Base-by-base conservation (phyloP, 2,329 filamentous ascomycete genomes). In the Balansia obtecta region DNA sequence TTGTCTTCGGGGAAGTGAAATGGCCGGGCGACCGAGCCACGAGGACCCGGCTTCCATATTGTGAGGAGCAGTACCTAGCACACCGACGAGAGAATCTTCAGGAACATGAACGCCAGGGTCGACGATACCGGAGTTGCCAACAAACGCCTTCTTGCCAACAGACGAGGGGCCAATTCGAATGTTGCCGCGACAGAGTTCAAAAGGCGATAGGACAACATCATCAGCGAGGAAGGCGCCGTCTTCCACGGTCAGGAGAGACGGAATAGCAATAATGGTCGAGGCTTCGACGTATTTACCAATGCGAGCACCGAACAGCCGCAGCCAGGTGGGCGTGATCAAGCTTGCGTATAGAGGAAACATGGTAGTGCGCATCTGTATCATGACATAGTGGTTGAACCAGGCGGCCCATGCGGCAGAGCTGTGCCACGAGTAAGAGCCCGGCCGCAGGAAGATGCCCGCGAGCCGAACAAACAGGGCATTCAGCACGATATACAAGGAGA, bases 341-440 rank as follows among this genome's bases (percentile, higher is more conserved):
- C 56, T 58, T n/a, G 56, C 56, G 18, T 54, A 58, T n/a, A 55
- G 20, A 30, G 55, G 55, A 41, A 58, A 58, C 22, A 55, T 33
- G 9, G 12, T 38, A 2, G 11, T 41, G 13, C 56, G 53, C 4
- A 50, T 30, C 15, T 54, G 45, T 43, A 52, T 53, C 50, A 58
- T 53, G 22, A 51, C 45, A 22, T 45, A 46, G 40, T 56, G 54
- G 3, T 55, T 55, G 12, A 55, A 34, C 56, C 56, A 58, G 2
- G 55, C 56, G 2, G 53, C 52, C 51, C 56, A 58, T 1, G 56
- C 55, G 5, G 54, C 30, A 27, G 15, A 33, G 49, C 56, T 49
- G 39, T 58, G 52, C 56, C 56, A 58, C 3, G 55, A 56, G 46
- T 58, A 48, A 9, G 52, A 37, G 16, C 56, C 56, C 0, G 55